Base-by-base conservation (phyloP, 2,329 filamentous ascomycete genomes). In the Hyphodiscus sp. region DNA sequence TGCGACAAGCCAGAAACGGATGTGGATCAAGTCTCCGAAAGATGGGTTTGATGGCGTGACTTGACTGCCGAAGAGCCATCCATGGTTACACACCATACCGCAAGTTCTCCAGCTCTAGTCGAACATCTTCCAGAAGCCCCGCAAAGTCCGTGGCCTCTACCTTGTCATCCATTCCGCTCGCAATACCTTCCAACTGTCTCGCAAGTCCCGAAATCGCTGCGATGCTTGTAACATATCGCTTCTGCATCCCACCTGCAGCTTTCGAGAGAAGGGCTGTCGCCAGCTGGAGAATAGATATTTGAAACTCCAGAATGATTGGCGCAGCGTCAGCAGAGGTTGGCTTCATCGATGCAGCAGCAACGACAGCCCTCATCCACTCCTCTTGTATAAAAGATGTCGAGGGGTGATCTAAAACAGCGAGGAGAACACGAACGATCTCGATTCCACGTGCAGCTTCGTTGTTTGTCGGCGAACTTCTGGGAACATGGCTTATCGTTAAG, bases 291-390 rank as follows among this genome's bases (percentile, higher is more conserved):
- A 75, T 73, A 1, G 78, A 78, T 4, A 80, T 69, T 45, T 76
- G 71, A 49, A 80, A 75, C 54, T 84, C 81, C 1, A 66, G 50
- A 11, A 65, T 38, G 1, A 60, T 29, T 6, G 59, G 20, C 11
- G 54, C 30, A 26, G 57, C 20, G 6, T 44, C 51, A 1, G 52
- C 49, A 2, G 55, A 15, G 20, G 51, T 26, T 8, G 59, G 47
- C 55, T 49, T 62, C 58, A 52, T 69, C 62, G 11, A 75, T 1
- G 80, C 76, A 1, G 78, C 73, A 1, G 66, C 65, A 1, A 76
- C 80, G 33, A 84, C 72, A 8, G 79, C 58, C 33, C 74, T 71
- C 74, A 85, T 78, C 81, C 82, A 84, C 1, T 73, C 73, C 58
- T 83, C 80, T 7, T 70, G 68, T 10, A 61, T 57, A n/a, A 57